phyloP scores from a whole-genome alignment of 805 yeast species.

The Suhomyces kilbournensis region DNA sequence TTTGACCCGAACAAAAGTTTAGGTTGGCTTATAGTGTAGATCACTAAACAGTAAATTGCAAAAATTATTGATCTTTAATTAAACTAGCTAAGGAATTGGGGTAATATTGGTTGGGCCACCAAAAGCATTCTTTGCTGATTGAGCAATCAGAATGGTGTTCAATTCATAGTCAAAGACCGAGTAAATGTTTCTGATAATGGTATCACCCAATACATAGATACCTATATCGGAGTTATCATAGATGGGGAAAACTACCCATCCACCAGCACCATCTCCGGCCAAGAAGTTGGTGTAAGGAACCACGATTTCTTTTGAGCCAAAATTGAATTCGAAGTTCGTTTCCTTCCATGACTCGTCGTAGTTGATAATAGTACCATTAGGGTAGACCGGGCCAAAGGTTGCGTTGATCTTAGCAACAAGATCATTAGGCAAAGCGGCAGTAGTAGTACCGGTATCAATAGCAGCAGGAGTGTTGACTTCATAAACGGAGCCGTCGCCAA shows the following conservation, averaged over 20 bases:
- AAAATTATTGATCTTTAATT: too few relatives aligned
- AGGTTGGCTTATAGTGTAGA: too few relatives aligned
- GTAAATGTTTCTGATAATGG: neutral
- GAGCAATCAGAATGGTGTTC: neutral
- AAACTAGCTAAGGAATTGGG: neutral
- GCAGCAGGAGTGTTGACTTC: neutral
- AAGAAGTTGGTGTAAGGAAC: neutral
- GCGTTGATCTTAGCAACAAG: too few relatives aligned
- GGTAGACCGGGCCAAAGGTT: too few relatives aligned
- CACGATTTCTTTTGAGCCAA: too few relatives aligned
- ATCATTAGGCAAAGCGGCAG: neutral
- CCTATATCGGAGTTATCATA: neutral
- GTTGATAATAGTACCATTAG: too few relatives aligned
- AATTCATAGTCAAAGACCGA: neutral
- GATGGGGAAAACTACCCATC: neutral
- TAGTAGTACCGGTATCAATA: constrained; percentile 19
- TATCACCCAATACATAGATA: neutral
- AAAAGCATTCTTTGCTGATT: neutral
- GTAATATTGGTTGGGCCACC: neutral
- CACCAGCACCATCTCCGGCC: neutral
- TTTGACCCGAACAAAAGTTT: too few relatives aligned
- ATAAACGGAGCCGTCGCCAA: neutral
- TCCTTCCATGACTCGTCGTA: too few relatives aligned
- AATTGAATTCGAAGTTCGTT: too few relatives aligned
- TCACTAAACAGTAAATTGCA: too few relatives aligned